These are phyloP conservation scores for Gloeostereum incarnatum DNA, from an alignment of 768 basidiomycete genomes.

Conservation along the genomic window DNA sequence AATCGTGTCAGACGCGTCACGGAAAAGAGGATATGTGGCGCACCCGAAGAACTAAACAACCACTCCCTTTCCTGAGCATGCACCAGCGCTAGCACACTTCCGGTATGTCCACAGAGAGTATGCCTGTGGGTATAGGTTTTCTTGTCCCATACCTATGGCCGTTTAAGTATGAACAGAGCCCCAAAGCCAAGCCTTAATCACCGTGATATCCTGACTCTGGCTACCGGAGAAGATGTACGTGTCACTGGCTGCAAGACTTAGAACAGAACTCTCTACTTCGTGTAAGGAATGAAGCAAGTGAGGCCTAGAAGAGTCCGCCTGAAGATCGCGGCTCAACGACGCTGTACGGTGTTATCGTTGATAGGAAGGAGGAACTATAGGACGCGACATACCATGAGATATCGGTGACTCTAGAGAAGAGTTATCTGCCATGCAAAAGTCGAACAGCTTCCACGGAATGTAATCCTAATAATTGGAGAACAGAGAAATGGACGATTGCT, in stretches of 20 bases:
- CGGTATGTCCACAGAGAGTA: constrained; percentile 72
- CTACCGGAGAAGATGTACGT: constrained; percentile 76
- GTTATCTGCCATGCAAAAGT: too few relatives aligned
- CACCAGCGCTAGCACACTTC: constrained; percentile 74
- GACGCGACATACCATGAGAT: too few relatives aligned
- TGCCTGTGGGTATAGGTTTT: constrained; percentile 56
- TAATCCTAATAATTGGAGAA: too few relatives aligned
- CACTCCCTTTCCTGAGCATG: constrained; percentile 69
- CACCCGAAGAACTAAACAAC: constrained; percentile 88
- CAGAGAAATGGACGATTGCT: too few relatives aligned
- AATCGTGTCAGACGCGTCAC: constrained; percentile 3
- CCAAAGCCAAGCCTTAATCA: constrained; percentile 15
- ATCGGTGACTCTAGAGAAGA: too few relatives aligned
- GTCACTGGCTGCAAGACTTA: constrained; percentile 67
- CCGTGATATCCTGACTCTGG: constrained; percentile 70
- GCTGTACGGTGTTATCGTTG: too few relatives aligned
- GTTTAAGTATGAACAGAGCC: constrained; percentile 1
- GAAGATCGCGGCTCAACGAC: constrained; percentile 50
- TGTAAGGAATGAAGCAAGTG: constrained; percentile 61
- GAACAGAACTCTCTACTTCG: constrained; percentile 58
- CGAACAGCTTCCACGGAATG: too few relatives aligned
- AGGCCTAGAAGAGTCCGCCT: constrained; percentile 31
- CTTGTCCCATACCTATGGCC: constrained; percentile 76
- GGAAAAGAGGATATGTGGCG: constrained; percentile 9
- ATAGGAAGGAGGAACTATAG: too few relatives aligned